Evolutionary conservation across 768 basidiomycete species (phyloP), one percentile per base, ranked within the genome.

Genomic region (Leucogyrophana mollusca): DNA sequence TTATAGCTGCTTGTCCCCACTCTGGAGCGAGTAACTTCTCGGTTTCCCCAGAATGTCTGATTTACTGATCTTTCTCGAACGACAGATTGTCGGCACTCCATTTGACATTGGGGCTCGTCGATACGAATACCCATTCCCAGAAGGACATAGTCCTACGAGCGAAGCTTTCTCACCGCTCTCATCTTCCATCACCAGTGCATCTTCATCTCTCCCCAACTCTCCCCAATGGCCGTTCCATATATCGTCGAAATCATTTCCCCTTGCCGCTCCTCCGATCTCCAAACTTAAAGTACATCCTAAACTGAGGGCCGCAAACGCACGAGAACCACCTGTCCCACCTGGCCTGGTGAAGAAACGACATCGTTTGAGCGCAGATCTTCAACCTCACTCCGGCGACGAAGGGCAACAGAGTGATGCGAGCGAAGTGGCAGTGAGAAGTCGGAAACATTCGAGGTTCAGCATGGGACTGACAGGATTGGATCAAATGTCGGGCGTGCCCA

Each of bases 101-200:
- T 65, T 65, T 43, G 64, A 67, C 57, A 56, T 63, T 34, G 65
- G 64, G 33, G 51, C 64, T 17, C 63, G 49, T 16, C 64, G 60
- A 21, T 65, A 63, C 53, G 64, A 65, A 41, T 65, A 65, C 36
- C 64, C 64, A 0, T 65, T 65, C 38, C 64, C 64, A 45, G 42
- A 54, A 10, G 46, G 60, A 35, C 65, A 65, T 56, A 55, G 52
- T 46, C 56, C 65, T 0, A 58, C 64, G 8, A 59, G 55, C 4
- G 64, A 65, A 49, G 45, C 53, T 0, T 63, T 60, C 39, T 23
- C 49, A 1, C 58, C 62, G 2, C 50, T 58, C 17, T 54, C 63
- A 10, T 55, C 62, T 20, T 38, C 56, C 40, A 42, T 55, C 38
- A 27, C 45, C 24, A 43, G 41, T 40, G 45, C 47, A 3, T 44